A percentile compares a stretch with the other conserved stretches of the same genome.
Evolutionary conservation across 192 early-diverging fungal species (phyloP).

Genomic region (Gaertneriomyces semiglobifer): DNA sequence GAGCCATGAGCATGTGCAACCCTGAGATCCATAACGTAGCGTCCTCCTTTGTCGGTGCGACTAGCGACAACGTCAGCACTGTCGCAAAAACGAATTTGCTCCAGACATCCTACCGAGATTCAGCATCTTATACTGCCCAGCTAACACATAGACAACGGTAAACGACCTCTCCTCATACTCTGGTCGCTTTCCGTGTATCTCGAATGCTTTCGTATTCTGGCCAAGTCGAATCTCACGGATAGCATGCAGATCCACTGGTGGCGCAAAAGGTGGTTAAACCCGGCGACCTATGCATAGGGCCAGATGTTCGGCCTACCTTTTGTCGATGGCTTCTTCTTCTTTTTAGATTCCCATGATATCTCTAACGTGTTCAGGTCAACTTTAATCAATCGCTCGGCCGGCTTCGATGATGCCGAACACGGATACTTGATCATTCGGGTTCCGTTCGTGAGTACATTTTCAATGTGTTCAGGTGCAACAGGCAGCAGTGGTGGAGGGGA

Average conservation of each 20-base stretch:
- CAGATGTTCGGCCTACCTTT: constrained; percentile 15
- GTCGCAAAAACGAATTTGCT: neutral
- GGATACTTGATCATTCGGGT: constrained; percentile 50
- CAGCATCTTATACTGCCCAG: constrained; percentile 50
- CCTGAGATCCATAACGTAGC: constrained; percentile 46
- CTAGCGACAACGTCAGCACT: constrained; percentile 12
- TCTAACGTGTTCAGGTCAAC: constrained; percentile 35
- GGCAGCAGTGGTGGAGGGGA: constrained; percentile 14
- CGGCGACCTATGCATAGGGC: neutral
- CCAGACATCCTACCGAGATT: constrained; percentile 38
- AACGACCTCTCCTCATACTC: constrained; percentile 48
- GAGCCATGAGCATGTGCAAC: constrained; percentile 47
- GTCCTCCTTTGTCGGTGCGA: constrained; percentile 41
- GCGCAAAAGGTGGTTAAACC: neutral
- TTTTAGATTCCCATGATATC: constrained; percentile 46
- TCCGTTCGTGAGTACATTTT: constrained; percentile 32
- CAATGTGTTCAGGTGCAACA: constrained; percentile 14
- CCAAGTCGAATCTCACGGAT: constrained; percentile 57
- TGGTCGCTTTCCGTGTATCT: constrained; percentile 41
- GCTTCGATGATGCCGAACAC: constrained; percentile 33
- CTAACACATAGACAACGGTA: constrained; percentile 46
- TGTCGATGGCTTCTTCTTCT: constrained; percentile 35
- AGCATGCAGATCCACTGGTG: constrained; percentile 42
- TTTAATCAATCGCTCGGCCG: constrained; percentile 40
- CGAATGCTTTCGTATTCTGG: constrained; percentile 54